Percentiles rank a stretch among this genome's conserved stretches.
phyloP scores from a whole-genome alignment of 1,284 basidiomycete genomes.

The Sutorius eximius region DNA sequence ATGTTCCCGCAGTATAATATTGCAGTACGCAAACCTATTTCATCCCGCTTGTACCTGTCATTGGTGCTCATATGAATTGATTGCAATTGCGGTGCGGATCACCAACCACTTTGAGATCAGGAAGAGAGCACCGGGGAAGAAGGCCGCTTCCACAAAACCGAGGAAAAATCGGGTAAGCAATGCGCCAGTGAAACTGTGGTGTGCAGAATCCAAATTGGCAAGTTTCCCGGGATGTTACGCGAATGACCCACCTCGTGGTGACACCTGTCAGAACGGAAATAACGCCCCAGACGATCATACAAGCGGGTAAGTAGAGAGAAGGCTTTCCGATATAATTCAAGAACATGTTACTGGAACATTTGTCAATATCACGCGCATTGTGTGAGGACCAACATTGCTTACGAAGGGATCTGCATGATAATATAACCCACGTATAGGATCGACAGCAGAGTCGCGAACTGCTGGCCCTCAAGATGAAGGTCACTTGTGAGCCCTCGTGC shows the following conservation, averaged over 20 bases:
- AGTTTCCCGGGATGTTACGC: background rate
- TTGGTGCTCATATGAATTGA: slow-evolving; percentile 47
- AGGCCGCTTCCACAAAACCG: slow-evolving; percentile 66
- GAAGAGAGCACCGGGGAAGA: slow-evolving; percentile 72
- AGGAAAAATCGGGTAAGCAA: slow-evolving; percentile 77
- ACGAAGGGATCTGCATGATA: slow-evolving; percentile 59
- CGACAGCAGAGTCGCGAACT: slow-evolving; percentile 69
- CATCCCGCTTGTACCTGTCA: slow-evolving; percentile 38
- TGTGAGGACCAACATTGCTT: background rate
- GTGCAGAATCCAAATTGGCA: background rate
- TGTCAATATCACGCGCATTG: background rate
- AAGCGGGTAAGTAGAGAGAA: slow-evolving; percentile 69
- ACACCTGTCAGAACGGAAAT: slow-evolving; percentile 66
- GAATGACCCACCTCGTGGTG: slow-evolving; percentile 49
- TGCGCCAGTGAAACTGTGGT: slow-evolving; percentile 60
- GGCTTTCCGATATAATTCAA: slow-evolving; percentile 72
- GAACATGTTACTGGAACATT: slow-evolving; percentile 61
- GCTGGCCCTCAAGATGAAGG: slow-evolving; percentile 39
- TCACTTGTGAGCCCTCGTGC: slow-evolving; percentile 23
- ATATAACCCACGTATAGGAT: slow-evolving; percentile 75
- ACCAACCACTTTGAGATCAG: slow-evolving; percentile 78
- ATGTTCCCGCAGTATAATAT: slow-evolving; percentile 56
- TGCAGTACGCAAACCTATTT: slow-evolving; percentile 72
- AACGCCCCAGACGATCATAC: slow-evolving; percentile 73
- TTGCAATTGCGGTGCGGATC: slow-evolving; percentile 8